Percentiles rank a stretch among this genome's conserved stretches.
These are phyloP conservation scores for Pleurotus pulmonarius DNA, from an alignment of 768 basidiomycete genomes.

Conservation along the genomic window DNA sequence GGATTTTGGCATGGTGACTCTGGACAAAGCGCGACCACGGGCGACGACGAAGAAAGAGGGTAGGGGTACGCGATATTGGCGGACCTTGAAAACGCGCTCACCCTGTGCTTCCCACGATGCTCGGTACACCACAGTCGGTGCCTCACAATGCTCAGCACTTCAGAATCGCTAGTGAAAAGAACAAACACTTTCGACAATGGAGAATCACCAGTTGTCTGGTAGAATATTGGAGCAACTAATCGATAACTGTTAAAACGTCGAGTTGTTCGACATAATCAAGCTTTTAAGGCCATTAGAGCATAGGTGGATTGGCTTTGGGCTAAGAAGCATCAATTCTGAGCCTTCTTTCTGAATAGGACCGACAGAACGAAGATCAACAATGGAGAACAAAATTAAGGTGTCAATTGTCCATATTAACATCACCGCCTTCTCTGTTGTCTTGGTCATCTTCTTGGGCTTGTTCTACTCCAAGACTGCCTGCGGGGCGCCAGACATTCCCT, in stretches of 20 bases:
- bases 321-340: no score
- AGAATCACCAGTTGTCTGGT: no score
- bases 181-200: no score
- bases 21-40: slow-evolving; percentile 1
- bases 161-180: no score
- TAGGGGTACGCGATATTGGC: not conserved
- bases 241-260: no score
- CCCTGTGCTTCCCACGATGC: no score
- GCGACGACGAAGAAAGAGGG: not conserved
- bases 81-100: not conserved
- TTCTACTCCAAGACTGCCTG: slow-evolving; percentile 80
- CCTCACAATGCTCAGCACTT: no score
- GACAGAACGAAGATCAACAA: not conserved
- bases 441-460: slow-evolving; percentile 44
- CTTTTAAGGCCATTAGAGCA: no score
- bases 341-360: not conserved
- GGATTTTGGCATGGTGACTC: slow-evolving; percentile 5
- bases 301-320: no score
- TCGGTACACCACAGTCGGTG: no score
- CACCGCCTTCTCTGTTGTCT: slow-evolving; percentile 24
- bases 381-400: not conserved
- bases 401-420: slow-evolving; percentile 37
- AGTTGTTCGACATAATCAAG: no score
- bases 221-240: no score
- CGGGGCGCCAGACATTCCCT: slow-evolving; percentile 81